A percentile compares a stretch with the other conserved stretches of the same genome.
These are phyloP conservation scores for Sungouiozyma ichnusensis DNA, from an alignment of 805 yeast species.

Conservation along the genomic window DNA sequence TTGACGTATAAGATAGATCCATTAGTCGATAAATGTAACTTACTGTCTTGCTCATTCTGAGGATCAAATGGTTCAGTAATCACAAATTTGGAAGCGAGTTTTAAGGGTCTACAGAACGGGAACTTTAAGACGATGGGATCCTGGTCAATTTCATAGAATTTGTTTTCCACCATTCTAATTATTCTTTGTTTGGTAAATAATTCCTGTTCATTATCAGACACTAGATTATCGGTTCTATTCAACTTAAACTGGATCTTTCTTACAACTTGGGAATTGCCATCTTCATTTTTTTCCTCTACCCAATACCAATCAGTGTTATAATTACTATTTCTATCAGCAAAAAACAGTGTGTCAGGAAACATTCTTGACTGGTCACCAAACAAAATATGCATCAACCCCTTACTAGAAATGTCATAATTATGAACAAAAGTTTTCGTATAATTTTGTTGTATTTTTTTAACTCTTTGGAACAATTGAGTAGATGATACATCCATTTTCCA, in stretches of 20 bases:
- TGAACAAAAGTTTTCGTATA: conserved; percentile 28
- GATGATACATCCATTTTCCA: conserved; percentile 6
- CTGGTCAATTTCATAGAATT: conserved; percentile 45
- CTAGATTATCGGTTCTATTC: conserved; percentile 16
- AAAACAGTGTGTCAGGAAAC: conserved; percentile 20
- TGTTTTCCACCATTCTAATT: conserved; percentile 42
- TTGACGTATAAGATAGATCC: conserved; percentile 6
- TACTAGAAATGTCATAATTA: conserved; percentile 53
- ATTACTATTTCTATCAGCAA: conserved; percentile 22
- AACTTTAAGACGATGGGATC: conserved; percentile 37
- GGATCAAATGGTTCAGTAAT: conserved; percentile 13
- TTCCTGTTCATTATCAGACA: conserved; percentile 7
- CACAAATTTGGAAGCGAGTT: conserved; percentile 20
- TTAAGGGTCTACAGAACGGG: conserved; percentile 35
- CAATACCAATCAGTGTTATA: conserved; percentile 26
- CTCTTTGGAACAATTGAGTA: conserved; percentile 5
- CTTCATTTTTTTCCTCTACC: conserved; percentile 6
- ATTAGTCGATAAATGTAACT: conserved; percentile 5
- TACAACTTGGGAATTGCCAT: conserved; percentile 9
- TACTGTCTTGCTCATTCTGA: conserved; percentile 1
- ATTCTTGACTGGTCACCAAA: conserved; percentile 67
- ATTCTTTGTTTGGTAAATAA: conserved; percentile 34
- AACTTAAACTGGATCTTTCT: conserved; percentile 23
- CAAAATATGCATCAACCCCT: conserved; percentile 67
- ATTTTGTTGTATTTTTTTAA: conserved; percentile 25